Percentiles rank a stretch among this genome's conserved stretches.
phyloP scores from a whole-genome alignment of 768 basidiomycete genomes.

The Tricholoma terreum region DNA sequence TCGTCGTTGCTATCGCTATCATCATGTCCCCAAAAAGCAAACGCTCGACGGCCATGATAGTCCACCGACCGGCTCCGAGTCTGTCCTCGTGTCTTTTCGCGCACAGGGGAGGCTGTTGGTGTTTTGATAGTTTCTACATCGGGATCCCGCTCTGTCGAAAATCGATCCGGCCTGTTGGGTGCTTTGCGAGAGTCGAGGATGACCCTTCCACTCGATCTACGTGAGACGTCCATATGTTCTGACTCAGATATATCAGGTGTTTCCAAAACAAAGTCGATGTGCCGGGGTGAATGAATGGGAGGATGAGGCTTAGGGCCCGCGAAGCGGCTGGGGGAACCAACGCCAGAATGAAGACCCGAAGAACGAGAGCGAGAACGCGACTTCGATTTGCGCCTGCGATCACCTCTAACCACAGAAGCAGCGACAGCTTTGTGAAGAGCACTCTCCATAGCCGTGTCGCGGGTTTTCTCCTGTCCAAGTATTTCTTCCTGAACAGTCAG shows the following conservation, averaged over 20 bases:
- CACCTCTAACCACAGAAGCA: conserved; percentile 30
- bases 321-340: conserved; percentile 63
- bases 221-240: conserved; percentile 19
- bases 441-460: conserved; percentile 23
- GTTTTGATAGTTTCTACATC: conserved; percentile 57
- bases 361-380: conserved; percentile 43
- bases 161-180: conserved; percentile 49
- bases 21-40: conserved; percentile 86
- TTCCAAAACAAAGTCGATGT: conserved; percentile 47
- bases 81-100: conserved; percentile 31
- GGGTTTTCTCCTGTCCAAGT: conserved; percentile 26
- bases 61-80: conserved; percentile 37
- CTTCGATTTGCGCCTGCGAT: conserved; percentile 34
- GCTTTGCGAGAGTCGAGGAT: conserved; percentile 26
- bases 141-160: conserved; percentile 57
- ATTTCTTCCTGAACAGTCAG: conserved; percentile 12
- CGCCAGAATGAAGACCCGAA: conserved; percentile 47
- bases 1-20: conserved; percentile 88
- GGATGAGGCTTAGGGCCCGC: conserved; percentile 50
- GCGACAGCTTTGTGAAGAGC: conserved; percentile 27
- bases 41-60: conserved; percentile 49
- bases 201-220: conserved; percentile 35
- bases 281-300: conserved; percentile 42
- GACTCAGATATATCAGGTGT: conserved; percentile 12
- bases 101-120: conserved; percentile 49